These are phyloP conservation scores for Trypanosoma grayi DNA, from an alignment of 208 protist species.

Conservation along the genomic window DNA sequence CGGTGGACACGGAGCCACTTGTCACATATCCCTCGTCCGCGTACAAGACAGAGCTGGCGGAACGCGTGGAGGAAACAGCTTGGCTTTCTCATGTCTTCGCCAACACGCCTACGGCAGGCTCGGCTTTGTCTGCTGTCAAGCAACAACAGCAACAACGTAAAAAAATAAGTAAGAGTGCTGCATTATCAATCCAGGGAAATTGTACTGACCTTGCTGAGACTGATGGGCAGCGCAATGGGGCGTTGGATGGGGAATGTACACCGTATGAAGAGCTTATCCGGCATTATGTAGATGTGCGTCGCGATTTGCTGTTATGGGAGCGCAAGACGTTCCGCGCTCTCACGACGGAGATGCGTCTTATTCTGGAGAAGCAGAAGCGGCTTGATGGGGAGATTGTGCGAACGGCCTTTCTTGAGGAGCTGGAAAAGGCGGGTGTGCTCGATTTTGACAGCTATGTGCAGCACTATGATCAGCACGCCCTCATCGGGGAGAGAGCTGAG, in stretches of 20 bases:
- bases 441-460: constrained; percentile 34
- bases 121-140: not conserved
- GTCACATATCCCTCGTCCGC: not conserved
- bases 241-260: not conserved
- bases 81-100: constrained; percentile 23
- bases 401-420: constrained; percentile 25
- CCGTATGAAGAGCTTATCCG: constrained; percentile 14
- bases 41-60: not conserved
- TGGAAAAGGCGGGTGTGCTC: constrained; percentile 29
- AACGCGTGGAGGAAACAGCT: constrained; percentile 11
- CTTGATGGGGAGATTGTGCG: constrained; percentile 22
- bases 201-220: not conserved
- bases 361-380: constrained; percentile 32
- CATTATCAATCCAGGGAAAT: not conserved
- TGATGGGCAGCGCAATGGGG: not conserved
- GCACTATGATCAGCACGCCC: constrained; percentile 13
- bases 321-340: constrained; percentile 36
- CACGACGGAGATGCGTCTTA: constrained; percentile 20
- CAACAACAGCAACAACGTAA: not conserved
- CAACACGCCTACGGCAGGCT: not conserved
- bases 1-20: constrained; percentile 40
- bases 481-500: not conserved
- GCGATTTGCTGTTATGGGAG: constrained; percentile 39
- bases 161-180: not conserved
- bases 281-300: constrained; percentile 33